Base-by-base conservation (phyloP, 805 yeast species). In the Starmerella bacillaris region DNA sequence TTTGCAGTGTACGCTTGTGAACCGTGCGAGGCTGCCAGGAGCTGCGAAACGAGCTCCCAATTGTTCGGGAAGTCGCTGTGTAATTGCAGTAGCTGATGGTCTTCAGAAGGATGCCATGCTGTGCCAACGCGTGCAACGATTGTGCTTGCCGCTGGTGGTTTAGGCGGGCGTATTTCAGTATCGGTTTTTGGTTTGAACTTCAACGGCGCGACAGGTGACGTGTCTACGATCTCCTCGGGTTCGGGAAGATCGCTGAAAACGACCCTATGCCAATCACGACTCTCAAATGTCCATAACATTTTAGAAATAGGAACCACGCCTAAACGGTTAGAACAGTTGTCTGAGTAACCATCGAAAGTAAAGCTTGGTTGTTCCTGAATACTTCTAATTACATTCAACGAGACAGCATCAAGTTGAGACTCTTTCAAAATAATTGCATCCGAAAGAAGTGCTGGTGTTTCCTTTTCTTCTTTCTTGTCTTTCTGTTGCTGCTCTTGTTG, bases 91-190 rank as follows among this genome's bases (percentile, higher is more conserved):
- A 89, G 65, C 42, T 66, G 65, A 42, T 72, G 74, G 51, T 89
- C 98, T 54, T 89, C 98, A 45, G 76, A 83, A 0, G 96, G 95
- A 14, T 84, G 64, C 98, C 98, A 89, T 21, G 84, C 78, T 0
- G 96, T 82, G 3, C 96, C 95, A 2, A 86, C 74, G 43, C 96
- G 63, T 41, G 70, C 67, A 42, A 80, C 84, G 44, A 89, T 59
- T 49, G 80, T 78, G 47, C 75, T 72, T 39, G 79, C 58, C 5
- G 78, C 68, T 3, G 98, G 98, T 0, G 96, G 96, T 34, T 69
- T 67, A 4, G 98, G 98, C 0, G 98, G 95, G 43, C 76, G 72
- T 33, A 84, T 61, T 35, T 47, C 51, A 16, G 32, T 33, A 17
- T 47, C 49, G 9, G 48, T 43, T 30, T 42, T 42, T 12, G 39